Evolutionary conservation across 2,329 filamentous ascomycete species (phyloP), one percentile per base, ranked within the genome.

Genomic region (Tolypocladium guangdongense): DNA sequence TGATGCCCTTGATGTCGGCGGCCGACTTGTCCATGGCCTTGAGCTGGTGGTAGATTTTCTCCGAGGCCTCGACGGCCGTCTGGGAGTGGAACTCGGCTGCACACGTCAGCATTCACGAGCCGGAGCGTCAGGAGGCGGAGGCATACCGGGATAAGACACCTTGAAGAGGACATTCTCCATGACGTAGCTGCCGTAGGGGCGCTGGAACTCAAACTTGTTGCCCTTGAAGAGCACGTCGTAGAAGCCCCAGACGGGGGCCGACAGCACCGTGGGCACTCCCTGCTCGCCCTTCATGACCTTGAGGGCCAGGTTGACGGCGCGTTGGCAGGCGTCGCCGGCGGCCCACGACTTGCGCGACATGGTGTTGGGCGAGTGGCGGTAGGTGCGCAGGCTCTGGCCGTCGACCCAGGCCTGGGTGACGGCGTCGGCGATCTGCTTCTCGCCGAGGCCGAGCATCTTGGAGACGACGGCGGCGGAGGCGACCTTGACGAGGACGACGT

Each of bases 121-220:
- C 27, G 18, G n/a, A n/a, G 52, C 16, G 4, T 24, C 27, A 4
- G 49, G n/a, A 1, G 35, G 24, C 16, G 38, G 14, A 51, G 18
- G 69, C 80, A 69, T 77, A 90, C 88, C 88, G 67, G 92, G 92
- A 71, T 96, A 97, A 47, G 93, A 99, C 56, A 99, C 93, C 83
- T 99, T 99, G 86, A 99, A 99, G 59, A 99, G 84, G 56, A 99
- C 90, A 67, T 97, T 99, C 83, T 99, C 93, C 93, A 99, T 99
- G 61, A 99, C 93, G 72, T 99, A 99, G 78, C 88, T 95, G 68
- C 91, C 92, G 68, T 99, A 99, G 55, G 86, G 84, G 58, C 93
- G 85, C 79, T 97, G 92, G 81, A 96, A 99, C 71, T 90, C 78
- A 70, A 99, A 99, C 73, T 88, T 88, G 65, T 95, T 90, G 74